Evolutionary conservation across 139 green algal genomes (phyloP), one percentile per base, ranked within the genome.

Genomic region (Prasinococcaceae sp.): DNA sequence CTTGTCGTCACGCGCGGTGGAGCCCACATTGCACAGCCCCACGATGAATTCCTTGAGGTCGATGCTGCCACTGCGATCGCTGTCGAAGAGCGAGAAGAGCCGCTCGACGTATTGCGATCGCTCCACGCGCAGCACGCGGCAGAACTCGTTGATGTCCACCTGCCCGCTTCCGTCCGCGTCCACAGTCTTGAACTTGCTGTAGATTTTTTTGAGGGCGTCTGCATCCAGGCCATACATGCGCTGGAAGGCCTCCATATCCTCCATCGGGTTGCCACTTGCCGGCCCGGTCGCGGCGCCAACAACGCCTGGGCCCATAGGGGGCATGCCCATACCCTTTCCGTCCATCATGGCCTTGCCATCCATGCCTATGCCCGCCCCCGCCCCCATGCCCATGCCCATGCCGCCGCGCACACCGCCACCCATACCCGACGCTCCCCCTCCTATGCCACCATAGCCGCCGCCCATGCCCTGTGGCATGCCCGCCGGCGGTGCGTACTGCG

Each of bases 41-140:
- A 59, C 38, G 37, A 59, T 40, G 51, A 59, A 59, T 14, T 59
- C 51, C 24, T 59, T 59, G 20, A 59, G 36, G 14, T 59, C 51
- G 19, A 59, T 49, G 22, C 48, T 20, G 14, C 51, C 51, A 9
- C 36, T 50, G 20, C 51, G 51, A 23, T 59, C 51, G 36, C 3
- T 50, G 51, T 59, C 51, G 37, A 59, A 59, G 36, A 59, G 48
- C n/a, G 36, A 22, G 24, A 59, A 59, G 23, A 59, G 51, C 14
- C 51, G 37, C 37, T 59, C 51, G 37, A 59, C 37, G 51, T 30
- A 59, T 6, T 23, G 37, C 3, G 36, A 41, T 3, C 51, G 51
- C 6, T 49, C 51, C 6, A 59, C 51, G 37, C 24, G 51, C n/a
- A 59, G 23, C 20, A 59, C 17, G 51, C 38, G 36, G 36, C 38